These are phyloP conservation scores for Hypoxylon lienhwacheense DNA, from an alignment of 495 filamentous ascomycete species.

Conservation along the genomic window DNA sequence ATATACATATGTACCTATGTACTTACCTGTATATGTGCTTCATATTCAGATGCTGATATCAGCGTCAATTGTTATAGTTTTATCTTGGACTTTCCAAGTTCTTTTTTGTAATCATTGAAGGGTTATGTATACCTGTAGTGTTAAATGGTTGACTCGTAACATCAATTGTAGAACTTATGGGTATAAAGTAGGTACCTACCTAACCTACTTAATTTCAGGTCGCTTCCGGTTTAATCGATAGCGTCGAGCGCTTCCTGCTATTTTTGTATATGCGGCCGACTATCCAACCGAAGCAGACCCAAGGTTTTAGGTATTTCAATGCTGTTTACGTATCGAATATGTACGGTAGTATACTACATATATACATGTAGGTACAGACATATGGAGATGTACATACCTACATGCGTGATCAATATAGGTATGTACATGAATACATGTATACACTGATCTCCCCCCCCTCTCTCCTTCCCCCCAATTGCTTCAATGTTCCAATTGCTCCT, in stretches of 20 bases:
- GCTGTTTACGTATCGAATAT: not conserved
- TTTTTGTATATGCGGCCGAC: constrained; percentile 23
- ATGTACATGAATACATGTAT: too few relatives aligned
- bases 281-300: constrained; percentile 19
- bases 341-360: not conserved
- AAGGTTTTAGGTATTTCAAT: constrained; percentile 3
- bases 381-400: too few relatives aligned
- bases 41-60: not conserved
- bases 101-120: too few relatives aligned
- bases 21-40: not conserved
- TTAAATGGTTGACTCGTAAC: constrained; percentile 9
- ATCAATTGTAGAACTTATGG: constrained; percentile 2
- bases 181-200: not conserved
- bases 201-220: not conserved
- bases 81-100: not conserved
- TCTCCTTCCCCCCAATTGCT: too few relatives aligned
- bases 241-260: constrained; percentile 17
- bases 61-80: constrained; percentile 5
- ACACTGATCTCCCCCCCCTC: too few relatives aligned
- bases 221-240: constrained; percentile 30
- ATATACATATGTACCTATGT: not conserved
- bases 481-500: too few relatives aligned
- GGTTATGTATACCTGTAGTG: too few relatives aligned
- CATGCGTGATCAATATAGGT: too few relatives aligned
- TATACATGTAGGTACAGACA: too few relatives aligned